A percentile compares a stretch with the other conserved stretches of the same genome.
Conservation (phyloP, 129 eudicot species). For the Ambrosia artemisiifolia region DNA sequence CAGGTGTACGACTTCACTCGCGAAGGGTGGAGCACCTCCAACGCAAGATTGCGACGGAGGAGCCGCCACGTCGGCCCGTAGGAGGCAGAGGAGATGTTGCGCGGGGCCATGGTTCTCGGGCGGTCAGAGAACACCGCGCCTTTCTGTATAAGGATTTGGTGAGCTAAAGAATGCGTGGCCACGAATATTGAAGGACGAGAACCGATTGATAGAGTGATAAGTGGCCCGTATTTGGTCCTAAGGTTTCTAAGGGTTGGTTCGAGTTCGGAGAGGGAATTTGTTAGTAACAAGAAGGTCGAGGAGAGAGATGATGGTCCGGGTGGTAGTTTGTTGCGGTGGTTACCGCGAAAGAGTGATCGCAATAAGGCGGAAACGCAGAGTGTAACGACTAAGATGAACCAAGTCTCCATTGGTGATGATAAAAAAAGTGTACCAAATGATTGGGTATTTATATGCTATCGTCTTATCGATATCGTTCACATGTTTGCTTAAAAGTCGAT, state of each 20-base stretch:
- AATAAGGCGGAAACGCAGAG: slow-evolving; percentile 14
- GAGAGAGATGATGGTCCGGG: slow-evolving; percentile 18
- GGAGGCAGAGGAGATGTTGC: slow-evolving; percentile 25
- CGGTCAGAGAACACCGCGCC: slow-evolving; percentile 60
- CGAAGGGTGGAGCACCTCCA: slow-evolving; percentile 30
- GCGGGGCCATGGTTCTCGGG: slow-evolving; percentile 18
- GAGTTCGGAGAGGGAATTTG: neutral
- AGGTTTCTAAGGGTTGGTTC: slow-evolving; percentile 12
- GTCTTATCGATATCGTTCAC: too few relatives aligned
- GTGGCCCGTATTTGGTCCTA: slow-evolving; percentile 26
- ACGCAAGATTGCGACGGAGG: slow-evolving; percentile 29
- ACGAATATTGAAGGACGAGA: slow-evolving; percentile 34
- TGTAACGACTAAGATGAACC: too few relatives aligned
- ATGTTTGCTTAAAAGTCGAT: too few relatives aligned
- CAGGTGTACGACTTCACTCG: slow-evolving; percentile 16
- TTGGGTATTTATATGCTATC: too few relatives aligned
- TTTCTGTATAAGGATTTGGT: slow-evolving; percentile 46
- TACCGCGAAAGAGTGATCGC: slow-evolving; percentile 3
- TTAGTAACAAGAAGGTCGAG: slow-evolving; percentile 10
- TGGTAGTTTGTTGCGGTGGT: neutral
- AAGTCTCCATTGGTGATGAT: too few relatives aligned
- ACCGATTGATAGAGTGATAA: slow-evolving; percentile 46
- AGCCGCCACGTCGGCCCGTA: slow-evolving; percentile 37
- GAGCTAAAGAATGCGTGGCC: slow-evolving; percentile 37
- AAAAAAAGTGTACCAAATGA: too few relatives aligned